These are phyloP conservation scores for Quercus bicolor DNA, from an alignment of 306 rosid species.

Conservation along the genomic window DNA sequence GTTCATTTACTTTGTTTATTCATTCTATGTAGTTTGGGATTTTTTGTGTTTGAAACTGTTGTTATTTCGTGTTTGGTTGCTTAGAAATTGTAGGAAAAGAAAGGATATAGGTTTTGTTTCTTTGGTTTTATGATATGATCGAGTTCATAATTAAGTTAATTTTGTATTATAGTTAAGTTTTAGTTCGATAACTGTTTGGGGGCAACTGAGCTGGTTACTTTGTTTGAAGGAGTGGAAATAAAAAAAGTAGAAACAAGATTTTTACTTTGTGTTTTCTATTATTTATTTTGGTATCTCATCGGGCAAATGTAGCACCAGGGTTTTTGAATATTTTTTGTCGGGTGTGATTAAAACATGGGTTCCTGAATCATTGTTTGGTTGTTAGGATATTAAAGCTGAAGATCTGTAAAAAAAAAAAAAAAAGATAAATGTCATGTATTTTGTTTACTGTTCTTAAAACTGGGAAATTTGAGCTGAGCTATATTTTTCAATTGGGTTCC, in stretches of 20 bases:
- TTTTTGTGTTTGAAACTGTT: not conserved
- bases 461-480: not conserved
- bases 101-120: not conserved
- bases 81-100: not conserved
- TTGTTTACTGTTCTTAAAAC: not conserved
- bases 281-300: not conserved
- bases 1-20: not conserved
- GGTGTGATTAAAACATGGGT: not conserved
- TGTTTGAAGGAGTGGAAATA: not conserved
- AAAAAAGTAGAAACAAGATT: not conserved
- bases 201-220: not conserved
- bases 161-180: not conserved
- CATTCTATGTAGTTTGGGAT: not conserved
- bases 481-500: too few species aligned
- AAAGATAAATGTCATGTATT: not conserved
- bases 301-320: not conserved
- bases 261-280: not conserved
- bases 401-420: not conserved
- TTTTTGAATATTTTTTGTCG: not conserved
- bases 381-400: not conserved
- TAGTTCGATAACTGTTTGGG: not conserved
- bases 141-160: not conserved
- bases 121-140: not conserved
- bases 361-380: not conserved
- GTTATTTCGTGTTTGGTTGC: not conserved